These are phyloP conservation scores for Mortierella claussenii DNA, from an alignment of 192 early-diverging fungal genomes.

Conservation along the genomic window DNA sequence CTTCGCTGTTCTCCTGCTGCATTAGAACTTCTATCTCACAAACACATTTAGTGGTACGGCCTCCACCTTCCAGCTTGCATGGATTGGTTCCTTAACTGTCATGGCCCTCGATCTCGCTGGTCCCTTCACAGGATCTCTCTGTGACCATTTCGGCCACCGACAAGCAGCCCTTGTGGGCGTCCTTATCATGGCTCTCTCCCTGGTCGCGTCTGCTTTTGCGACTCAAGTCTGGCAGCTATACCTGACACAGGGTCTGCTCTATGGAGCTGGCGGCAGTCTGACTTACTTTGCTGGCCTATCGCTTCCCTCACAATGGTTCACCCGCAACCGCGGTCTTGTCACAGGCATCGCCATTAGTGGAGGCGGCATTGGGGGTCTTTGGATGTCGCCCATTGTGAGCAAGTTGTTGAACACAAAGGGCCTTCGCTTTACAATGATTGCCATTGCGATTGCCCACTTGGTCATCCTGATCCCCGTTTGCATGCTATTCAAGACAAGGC, in stretches of 20 bases:
- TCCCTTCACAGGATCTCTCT: slow-evolving; percentile 39
- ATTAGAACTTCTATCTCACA: slow-evolving; percentile 28
- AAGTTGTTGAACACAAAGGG: slow-evolving; percentile 37
- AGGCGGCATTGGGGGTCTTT: slow-evolving; percentile 63
- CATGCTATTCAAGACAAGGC: slow-evolving; percentile 28
- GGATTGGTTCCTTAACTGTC: slow-evolving; percentile 36
- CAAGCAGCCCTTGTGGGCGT: slow-evolving; percentile 59
- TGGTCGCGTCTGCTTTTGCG: slow-evolving; percentile 68
- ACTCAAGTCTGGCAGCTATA: slow-evolving; percentile 75
- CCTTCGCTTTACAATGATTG: slow-evolving; percentile 61
- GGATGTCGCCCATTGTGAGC: slow-evolving; percentile 65
- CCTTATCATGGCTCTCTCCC: slow-evolving; percentile 30
- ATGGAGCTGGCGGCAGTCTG: slow-evolving; percentile 66
- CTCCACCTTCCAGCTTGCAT: slow-evolving; percentile 31
- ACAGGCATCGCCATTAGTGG: slow-evolving; percentile 62
- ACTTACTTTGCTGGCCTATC: slow-evolving; percentile 68
- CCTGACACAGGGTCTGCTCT: slow-evolving; percentile 72
- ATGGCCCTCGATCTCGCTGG: slow-evolving; percentile 34
- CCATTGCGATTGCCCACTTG: slow-evolving; percentile 57
- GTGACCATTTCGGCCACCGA: slow-evolving; percentile 35
- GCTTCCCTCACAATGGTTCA: slow-evolving; percentile 74
- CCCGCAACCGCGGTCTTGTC: slow-evolving; percentile 63
- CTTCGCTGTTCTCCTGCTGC: slow-evolving; percentile 7
- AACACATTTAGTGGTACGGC: slow-evolving; percentile 22
- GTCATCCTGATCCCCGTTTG: slow-evolving; percentile 42